These are phyloP conservation scores for Phytophthora litchii DNA, from an alignment of 352 stramenopile species.

Conservation along the genomic window DNA sequence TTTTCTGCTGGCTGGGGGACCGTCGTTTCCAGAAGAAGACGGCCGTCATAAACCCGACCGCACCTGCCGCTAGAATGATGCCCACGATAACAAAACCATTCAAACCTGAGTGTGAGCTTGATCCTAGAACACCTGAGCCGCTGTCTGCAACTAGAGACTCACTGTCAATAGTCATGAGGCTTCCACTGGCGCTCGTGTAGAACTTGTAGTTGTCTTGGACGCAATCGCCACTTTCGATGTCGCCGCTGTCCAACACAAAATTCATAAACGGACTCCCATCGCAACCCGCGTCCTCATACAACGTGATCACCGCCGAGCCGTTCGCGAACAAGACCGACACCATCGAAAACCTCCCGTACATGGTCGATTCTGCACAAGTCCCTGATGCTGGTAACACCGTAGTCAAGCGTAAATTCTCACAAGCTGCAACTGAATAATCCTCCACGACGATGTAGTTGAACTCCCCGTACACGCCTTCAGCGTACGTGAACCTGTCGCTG, in stretches of 20 bases:
- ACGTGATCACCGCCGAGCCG: constrained; percentile 22
- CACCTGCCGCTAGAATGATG: constrained; percentile 18
- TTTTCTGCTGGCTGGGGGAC: background rate
- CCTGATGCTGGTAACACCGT: constrained; percentile 25
- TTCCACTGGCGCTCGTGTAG: constrained; percentile 24
- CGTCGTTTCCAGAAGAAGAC: constrained; percentile 32
- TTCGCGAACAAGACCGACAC: constrained; percentile 28
- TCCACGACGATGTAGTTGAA: constrained; percentile 38
- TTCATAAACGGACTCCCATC: constrained; percentile 2
- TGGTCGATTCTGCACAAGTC: constrained; percentile 12
- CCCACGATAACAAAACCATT: constrained; percentile 5
- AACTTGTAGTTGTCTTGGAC: constrained; percentile 32
- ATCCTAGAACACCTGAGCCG: background rate
- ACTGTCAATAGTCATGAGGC: background rate
- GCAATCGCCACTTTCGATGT: constrained; percentile 30
- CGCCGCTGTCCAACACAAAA: constrained; percentile 24
- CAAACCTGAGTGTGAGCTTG: constrained; percentile 1
- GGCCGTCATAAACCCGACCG: constrained; percentile 26
- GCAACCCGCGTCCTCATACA: constrained; percentile 19
- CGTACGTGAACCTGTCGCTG: constrained; percentile 30
- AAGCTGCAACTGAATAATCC: constrained; percentile 15
- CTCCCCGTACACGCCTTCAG: constrained; percentile 18
- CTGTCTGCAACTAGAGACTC: background rate
- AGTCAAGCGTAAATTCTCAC: constrained; percentile 23
- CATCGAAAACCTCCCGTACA: constrained; percentile 27